A percentile compares a stretch with the other conserved stretches of the same genome.
Evolutionary conservation across 2,329 filamentous ascomycete species (phyloP).

Genomic region (Verticillium dahliae): DNA sequence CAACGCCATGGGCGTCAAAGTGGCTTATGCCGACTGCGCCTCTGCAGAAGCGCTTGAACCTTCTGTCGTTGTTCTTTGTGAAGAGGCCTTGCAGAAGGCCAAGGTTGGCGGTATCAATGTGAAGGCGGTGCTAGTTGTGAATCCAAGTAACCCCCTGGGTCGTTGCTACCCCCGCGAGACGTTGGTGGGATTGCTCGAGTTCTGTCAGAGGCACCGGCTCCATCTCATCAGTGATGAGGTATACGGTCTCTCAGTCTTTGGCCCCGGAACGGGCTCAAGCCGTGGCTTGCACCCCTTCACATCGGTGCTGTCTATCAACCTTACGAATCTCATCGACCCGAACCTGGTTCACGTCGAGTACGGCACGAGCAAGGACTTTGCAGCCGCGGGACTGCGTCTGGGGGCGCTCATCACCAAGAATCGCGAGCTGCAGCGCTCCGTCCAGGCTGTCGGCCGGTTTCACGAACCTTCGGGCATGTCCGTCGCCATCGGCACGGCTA

Average conservation of each 20-base stretch:
- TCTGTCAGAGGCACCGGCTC: slow-evolving; percentile 42
- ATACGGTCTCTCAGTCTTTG: slow-evolving; percentile 45
- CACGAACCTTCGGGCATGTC: slow-evolving; percentile 38
- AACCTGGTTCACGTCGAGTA: slow-evolving; percentile 43
- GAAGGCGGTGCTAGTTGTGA: slow-evolving; percentile 42
- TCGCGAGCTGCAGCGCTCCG: slow-evolving; percentile 20
- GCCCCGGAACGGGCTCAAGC: slow-evolving; percentile 20
- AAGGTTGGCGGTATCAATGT: slow-evolving; percentile 29
- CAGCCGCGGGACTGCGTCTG: slow-evolving; percentile 42
- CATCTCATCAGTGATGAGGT: slow-evolving; percentile 54
- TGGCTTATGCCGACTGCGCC: slow-evolving; percentile 37
- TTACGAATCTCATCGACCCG: slow-evolving; percentile 34
- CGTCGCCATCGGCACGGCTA: slow-evolving; percentile 31
- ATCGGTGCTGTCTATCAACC: slow-evolving; percentile 40
- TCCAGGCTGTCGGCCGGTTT: slow-evolving; percentile 35
- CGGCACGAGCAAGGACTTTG: slow-evolving; percentile 43
- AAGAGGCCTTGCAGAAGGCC: slow-evolving; percentile 29
- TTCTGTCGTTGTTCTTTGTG: slow-evolving; percentile 34
- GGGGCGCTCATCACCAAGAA: slow-evolving; percentile 38
- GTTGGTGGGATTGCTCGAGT: slow-evolving; percentile 34
- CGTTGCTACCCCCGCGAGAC: slow-evolving; percentile 36
- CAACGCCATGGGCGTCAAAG: slow-evolving; percentile 26
- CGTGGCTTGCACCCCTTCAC: slow-evolving; percentile 29
- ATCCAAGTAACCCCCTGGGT: slow-evolving; percentile 47
- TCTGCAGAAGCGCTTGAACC: slow-evolving; percentile 37